phyloP scores from a whole-genome alignment of 345 rosid species.

The Rhodamnia rubescens region DNA sequence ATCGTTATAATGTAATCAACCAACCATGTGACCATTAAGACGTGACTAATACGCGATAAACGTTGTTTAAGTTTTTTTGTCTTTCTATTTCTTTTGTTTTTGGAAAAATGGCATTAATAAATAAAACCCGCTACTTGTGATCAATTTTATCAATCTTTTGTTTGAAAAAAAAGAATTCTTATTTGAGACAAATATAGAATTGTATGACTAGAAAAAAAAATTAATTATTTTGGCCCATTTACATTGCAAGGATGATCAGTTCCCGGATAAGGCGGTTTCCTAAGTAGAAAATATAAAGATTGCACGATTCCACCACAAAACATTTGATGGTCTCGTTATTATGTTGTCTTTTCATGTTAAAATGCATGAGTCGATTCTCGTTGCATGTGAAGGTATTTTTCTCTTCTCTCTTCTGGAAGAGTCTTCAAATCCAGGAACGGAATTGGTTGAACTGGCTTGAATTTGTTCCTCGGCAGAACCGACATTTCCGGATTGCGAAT shows the following conservation, averaged over 20 bases:
- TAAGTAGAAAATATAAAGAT: not conserved
- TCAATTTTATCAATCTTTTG: not conserved
- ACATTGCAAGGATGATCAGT: not conserved
- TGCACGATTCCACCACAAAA: not conserved
- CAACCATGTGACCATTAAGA: not conserved
- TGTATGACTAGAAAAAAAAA: not conserved
- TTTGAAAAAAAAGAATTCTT: not conserved
- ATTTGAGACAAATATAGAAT: not conserved
- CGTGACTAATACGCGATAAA: not conserved
- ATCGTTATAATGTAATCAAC: not conserved
- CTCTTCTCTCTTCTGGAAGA: not conserved
- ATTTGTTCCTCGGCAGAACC: too few species aligned
- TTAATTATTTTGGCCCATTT: not conserved
- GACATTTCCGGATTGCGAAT: too few species aligned
- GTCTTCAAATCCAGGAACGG: not conserved
- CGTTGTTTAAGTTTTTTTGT: not conserved
- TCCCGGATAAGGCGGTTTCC: not conserved
- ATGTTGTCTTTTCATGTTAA: not conserved
- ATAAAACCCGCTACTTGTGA: not conserved
- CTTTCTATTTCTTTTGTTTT: not conserved
- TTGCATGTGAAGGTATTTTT: not conserved
- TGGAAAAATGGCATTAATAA: not conserved
- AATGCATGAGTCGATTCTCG: not conserved
- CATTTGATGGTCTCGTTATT: not conserved
- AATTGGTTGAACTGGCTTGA: not conserved